Conservation (phyloP, 495 filamentous ascomycete genomes). For the Aspergillus biplanus region DNA sequence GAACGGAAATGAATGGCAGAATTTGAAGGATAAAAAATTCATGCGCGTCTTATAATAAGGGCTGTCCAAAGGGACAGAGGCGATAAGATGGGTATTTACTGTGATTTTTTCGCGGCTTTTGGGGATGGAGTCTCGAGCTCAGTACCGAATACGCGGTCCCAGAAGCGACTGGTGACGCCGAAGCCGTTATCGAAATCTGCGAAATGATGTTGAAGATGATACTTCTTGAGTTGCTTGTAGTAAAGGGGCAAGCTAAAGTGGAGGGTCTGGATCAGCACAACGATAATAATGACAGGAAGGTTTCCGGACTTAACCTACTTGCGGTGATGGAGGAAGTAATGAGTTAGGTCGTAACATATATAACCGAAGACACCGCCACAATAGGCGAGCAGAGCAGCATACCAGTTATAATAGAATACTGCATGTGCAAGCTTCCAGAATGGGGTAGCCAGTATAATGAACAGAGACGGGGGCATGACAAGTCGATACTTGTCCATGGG, state of each 20-base stretch:
- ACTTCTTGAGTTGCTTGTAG: constrained; percentile 91
- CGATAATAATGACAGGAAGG: not conserved
- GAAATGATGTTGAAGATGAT: constrained; percentile 96
- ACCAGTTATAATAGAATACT: constrained; percentile 85
- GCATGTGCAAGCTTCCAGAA: constrained; percentile 93
- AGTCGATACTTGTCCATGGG: constrained; percentile 97
- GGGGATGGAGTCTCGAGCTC: constrained; percentile 60
- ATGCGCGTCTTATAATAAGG: constrained; percentile 1
- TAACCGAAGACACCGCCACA: constrained; percentile 96
- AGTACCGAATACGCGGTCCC: constrained; percentile 92
- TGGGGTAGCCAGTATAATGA: constrained; percentile 79
- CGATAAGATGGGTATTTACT: constrained; percentile 38
- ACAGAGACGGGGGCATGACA: constrained; percentile 95
- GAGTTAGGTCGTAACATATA: constrained; percentile 93
- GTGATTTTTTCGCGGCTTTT: constrained; percentile 55
- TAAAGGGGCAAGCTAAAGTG: constrained; percentile 70
- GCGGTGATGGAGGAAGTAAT: constrained; percentile 99
- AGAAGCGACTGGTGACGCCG: constrained; percentile 96
- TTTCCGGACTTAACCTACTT: constrained; percentile 58
- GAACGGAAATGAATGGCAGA: not conserved
- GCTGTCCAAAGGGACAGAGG: not conserved
- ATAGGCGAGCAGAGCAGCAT: constrained; percentile 73
- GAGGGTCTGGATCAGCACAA: constrained; percentile 20
- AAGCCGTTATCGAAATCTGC: constrained; percentile 98
- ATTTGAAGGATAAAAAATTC: not conserved